phyloP scores from a whole-genome alignment of 192 early-diverging fungal species.

The Coemansia sp. region DNA sequence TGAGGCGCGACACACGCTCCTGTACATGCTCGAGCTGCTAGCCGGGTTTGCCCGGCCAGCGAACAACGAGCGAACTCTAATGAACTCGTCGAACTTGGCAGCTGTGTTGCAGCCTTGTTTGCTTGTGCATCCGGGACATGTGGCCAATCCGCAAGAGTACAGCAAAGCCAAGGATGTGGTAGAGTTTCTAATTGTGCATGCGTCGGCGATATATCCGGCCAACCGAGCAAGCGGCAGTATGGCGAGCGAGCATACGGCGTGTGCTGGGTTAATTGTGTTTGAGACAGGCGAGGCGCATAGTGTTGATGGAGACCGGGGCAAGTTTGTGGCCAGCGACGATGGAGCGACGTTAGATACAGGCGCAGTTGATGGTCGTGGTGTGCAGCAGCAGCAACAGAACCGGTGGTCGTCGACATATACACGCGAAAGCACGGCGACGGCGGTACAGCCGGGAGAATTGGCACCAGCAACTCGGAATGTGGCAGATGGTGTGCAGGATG shows the following conservation, averaged over 20 bases:
- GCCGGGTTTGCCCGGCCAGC: conserved; percentile 39
- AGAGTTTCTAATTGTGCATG: conserved; percentile 68
- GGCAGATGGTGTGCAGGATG: background rate
- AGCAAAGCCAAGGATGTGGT: conserved; percentile 72
- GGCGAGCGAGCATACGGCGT: background rate
- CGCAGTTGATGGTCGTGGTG: background rate
- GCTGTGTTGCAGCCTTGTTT: conserved; percentile 76
- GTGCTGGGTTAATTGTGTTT: conserved; percentile 37
- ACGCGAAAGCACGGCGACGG: conserved; percentile 20
- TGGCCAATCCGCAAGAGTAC: conserved; percentile 71
- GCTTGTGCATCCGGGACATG: conserved; percentile 70
- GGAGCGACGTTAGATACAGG: conserved; percentile 16
- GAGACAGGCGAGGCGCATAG: conserved; percentile 5
- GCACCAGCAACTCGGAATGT: background rate
- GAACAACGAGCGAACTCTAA: conserved; percentile 60
- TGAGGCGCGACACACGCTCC: conserved; percentile 64
- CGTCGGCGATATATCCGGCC: conserved; percentile 20
- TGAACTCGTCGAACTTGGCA: conserved; percentile 74
- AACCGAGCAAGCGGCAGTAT: background rate
- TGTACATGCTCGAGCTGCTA: conserved; percentile 71
- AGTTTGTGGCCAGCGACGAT: conserved; percentile 33
- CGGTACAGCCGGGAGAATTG: conserved; percentile 17
- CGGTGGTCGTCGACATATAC: conserved; percentile 26
- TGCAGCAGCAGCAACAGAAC: conserved; percentile 10
- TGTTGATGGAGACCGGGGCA: conserved; percentile 9